Evolutionary conservation across 495 filamentous ascomycete genomes (phyloP), one percentile per base, ranked within the genome.

Genomic region (Staphylotrichum tortipilum): DNA sequence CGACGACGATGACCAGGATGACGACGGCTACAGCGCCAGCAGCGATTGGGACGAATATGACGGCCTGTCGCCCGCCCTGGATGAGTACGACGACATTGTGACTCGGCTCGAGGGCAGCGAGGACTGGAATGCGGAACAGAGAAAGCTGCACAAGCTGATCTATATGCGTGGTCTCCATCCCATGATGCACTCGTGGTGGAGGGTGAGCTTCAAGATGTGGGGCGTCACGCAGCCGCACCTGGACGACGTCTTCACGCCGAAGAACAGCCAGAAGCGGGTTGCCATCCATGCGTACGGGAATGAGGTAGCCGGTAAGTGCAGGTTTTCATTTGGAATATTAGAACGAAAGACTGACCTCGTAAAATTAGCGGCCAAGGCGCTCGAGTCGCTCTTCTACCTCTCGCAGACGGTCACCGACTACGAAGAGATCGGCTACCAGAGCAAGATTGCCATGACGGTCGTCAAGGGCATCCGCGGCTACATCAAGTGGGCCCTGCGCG

Each of bases 171-270:
- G 64, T 6, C 43, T 53, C 8, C 61, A 64, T 31, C 64, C 64
- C 7, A 55, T 66, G 54, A 49, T 66, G 21, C 61, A 61, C n/a
- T 61, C 64, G 7, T 55, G 45, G 24, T 64, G 61, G 64, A 39
- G 52, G 36, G 21, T 59, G 29, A 48, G 48, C 38, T 59, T 57
- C 52, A 58, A 40, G 53, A 64, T 63, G 57, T 66, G 62, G 61
- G 61, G 61, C 0, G 24, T 66, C 36, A 55, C 52, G 1, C 56
- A 60, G 24, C 54, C 46, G 2, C 39, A 61, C 8, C 49, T 64
- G 2, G 49, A 58, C 39, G 46, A 62, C 22, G 52, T 62, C 14
- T 63, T 60, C 30, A 48, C 56, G 6, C 62, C 62, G 7, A 22
- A 22, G 10, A 11, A 45, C 2, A 61, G 62, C 40, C 37, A 44